Evolutionary conservation across 371 early-diverging fungal genomes (phyloP).

Genomic region (Phascolomyces articulosus): DNA sequence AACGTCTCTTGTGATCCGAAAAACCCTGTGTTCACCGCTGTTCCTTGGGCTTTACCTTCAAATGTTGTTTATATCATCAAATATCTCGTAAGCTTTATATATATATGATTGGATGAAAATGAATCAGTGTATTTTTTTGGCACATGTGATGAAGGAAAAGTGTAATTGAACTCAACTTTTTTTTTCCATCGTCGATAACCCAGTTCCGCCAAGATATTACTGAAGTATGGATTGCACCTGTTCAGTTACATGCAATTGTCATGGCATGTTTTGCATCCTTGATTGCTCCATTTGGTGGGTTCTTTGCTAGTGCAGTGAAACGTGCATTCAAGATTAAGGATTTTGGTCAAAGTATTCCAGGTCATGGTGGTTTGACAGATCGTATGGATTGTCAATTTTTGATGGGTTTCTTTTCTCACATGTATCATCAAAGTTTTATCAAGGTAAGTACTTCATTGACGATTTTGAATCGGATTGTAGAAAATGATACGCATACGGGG

Average conservation of each 20-base stretch:
- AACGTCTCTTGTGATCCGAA: constrained; percentile 48
- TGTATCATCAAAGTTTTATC: constrained; percentile 92
- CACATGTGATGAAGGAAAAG: not conserved
- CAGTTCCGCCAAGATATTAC: constrained; percentile 37
- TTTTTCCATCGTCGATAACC: too few relatives aligned
- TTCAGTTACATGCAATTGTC: constrained; percentile 89
- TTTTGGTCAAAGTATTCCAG: constrained; percentile 98
- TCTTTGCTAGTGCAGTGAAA: constrained; percentile 99
- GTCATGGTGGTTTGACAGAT: constrained; percentile 99
- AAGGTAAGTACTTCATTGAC: constrained; percentile 43
- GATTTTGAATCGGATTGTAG: too few relatives aligned
- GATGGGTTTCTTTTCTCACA: constrained; percentile 95
- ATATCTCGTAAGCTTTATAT: constrained; percentile 23
- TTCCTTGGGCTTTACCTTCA: constrained; percentile 43
- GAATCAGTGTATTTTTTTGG: not conserved
- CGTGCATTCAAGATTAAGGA: constrained; percentile 99
- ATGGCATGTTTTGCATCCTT: constrained; percentile 95
- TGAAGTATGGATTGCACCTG: constrained; percentile 69
- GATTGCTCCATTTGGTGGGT: constrained; percentile 99
- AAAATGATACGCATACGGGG: too few relatives aligned
- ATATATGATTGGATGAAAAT: constrained; percentile 10
- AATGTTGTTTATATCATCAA: constrained; percentile 28
- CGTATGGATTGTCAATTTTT: constrained; percentile 98
- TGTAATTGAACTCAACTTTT: too few relatives aligned
- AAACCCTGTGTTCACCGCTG: constrained; percentile 50